Evolutionary conservation across 352 stramenopile genomes (phyloP), one percentile per base, ranked within the genome.

Genomic region (Discostella stelligera): DNA sequence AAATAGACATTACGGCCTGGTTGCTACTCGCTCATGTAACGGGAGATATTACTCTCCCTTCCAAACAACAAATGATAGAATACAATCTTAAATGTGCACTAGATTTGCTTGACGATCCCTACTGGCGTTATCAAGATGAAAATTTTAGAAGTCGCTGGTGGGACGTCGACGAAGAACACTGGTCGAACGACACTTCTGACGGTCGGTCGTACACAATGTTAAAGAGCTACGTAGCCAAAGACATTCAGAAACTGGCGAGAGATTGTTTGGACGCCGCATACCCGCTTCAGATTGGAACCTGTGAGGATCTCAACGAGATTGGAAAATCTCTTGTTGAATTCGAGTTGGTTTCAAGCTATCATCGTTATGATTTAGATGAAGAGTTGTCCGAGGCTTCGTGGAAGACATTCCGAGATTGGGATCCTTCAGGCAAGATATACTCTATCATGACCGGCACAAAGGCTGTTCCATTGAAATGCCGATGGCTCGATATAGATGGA

Each of bases 371-470:
- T 46, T 37, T 75, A n/a, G 59, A 61, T 4, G 74, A 82, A 46
- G 49, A 77, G 14, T 72, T 54, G 3, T 21, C 37, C 4, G 62
- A 66, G 25, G 52, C 67, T 10, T 21, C n/a, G n/a, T 67, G 72
- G 52, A 73, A 44, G 23, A 85, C 77, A 30, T 85, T 85, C 50
- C 77, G 77, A 54, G 77, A 85, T 39, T 60, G 41, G 37, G 56
- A 76, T 64, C 50, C 60, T 50, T 54, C 30, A 3, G 58, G 61
- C 59, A 44, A 44, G 37, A 44, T 44, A 44, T 69, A 73, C 23
- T 79, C 69, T 27, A 16, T 83, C 16, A 70, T 74, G 7, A 83
- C 75, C 20, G 65, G 65, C 20, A 76, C 63, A 18, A 66, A 65
- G 44, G 59, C 71, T 9, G 25, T 73, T n/a, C 60, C 60, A 9